phyloP scores from a whole-genome alignment of 2,329 filamentous ascomycete genomes.

The Beauveria sp. region DNA sequence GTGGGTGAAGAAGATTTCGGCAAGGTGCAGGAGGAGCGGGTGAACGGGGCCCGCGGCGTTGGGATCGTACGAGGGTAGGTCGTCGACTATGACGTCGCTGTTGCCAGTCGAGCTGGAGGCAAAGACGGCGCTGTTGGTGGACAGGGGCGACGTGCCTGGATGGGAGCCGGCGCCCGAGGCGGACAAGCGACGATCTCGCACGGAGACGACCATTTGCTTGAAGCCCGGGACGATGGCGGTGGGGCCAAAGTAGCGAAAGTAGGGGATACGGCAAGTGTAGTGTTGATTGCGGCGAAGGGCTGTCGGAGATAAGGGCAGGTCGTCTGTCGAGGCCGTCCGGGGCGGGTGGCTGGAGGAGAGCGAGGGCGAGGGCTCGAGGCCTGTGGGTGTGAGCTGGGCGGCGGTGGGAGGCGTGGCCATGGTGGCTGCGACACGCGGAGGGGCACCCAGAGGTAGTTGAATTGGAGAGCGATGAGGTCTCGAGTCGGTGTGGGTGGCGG shows the following conservation, averaged over 20 bases:
- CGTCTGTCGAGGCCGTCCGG: conserved; percentile 17
- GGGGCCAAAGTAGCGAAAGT: conserved; percentile 84
- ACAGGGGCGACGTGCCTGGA: conserved; percentile 44
- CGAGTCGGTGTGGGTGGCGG: background rate
- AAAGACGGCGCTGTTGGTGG: conserved; percentile 26
- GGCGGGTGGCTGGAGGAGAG: conserved; percentile 1
- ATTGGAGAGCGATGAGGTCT: background rate
- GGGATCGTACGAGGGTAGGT: conserved; percentile 68
- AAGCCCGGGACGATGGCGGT: conserved; percentile 88
- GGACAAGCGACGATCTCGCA: conserved; percentile 58
- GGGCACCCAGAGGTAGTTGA: background rate
- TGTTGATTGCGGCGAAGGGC: conserved; percentile 33
- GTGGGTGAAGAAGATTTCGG: conserved; percentile 73
- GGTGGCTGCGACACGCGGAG: background rate
- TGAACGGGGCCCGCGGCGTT: conserved; percentile 64
- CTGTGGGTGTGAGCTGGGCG: background rate
- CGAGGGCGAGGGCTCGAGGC: conserved; percentile 3
- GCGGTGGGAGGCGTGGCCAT: background rate
- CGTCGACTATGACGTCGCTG: conserved; percentile 38
- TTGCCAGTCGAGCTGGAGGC: conserved; percentile 35
- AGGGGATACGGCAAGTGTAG: conserved; percentile 64
- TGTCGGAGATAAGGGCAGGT: conserved; percentile 31
- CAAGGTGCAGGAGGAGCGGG: conserved; percentile 66
- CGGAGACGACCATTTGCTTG: conserved; percentile 83
- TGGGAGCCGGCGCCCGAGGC: conserved; percentile 45